Evolutionary conservation across 805 yeast genomes (phyloP), one percentile per base, ranked within the genome.

Genomic region (Candida tallmaniae): DNA sequence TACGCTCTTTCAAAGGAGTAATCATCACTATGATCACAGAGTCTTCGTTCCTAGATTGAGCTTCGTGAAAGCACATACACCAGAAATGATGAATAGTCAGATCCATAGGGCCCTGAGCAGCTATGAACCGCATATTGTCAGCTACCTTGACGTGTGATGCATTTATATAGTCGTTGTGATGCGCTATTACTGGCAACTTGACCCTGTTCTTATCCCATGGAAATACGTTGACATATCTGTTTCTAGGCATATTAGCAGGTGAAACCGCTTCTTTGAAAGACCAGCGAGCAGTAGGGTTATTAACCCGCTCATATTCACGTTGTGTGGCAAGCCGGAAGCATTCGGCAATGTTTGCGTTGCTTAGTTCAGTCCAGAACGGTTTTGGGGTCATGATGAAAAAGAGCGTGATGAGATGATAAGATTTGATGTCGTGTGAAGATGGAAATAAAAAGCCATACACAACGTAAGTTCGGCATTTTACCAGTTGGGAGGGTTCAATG

Each of bases 51-150:
- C 56, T 52, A 20, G 35, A 36, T 24, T 47, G 55, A 4, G 67
- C 52, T 39, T 65, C 62, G 29, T 55, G 35, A 37, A 45, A 64
- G 23, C 67, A 61, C 73, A 66, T 66, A 24, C 66, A 56, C 78
- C 79, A 74, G 45, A 74, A 74, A 31, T 66, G 67, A 26, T 54
- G 59, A 11, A 51, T 46, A 1, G 78, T 73, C 11, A 36, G 30
- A 0, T 39, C 31, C n/a, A 65, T 50, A 2, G 79, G 79, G 2
- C 90, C 94, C 49, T 83, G 94, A 2, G 83, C 66, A 0, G 87
- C 84, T 21, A 83, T 79, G 51, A 79, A 83, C n/a, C 41, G 44
- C 5, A 34, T 16, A 23, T 36, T 39, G 7, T 40, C 30, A 10
- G 19, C 12, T 46, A 57, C 27, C 2, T 36, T 27, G 16, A 65